Percentiles rank a stretch among this genome's conserved stretches.
Conservation (phyloP, 2,329 filamentous ascomycete species). For the Exophiala lecanii-corni region DNA sequence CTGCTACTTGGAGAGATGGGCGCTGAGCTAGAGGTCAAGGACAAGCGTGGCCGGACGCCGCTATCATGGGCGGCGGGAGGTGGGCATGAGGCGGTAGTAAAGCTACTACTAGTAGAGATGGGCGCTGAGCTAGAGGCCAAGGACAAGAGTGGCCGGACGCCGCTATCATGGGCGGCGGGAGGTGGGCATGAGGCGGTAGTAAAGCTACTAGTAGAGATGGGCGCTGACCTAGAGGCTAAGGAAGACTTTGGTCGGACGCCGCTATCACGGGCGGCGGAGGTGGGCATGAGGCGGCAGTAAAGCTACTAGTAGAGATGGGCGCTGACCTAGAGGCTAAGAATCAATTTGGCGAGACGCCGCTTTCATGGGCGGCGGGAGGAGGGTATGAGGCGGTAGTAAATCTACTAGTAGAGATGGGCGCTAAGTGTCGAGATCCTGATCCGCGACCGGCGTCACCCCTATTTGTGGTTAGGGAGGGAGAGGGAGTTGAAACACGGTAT, state of each 20-base stretch:
- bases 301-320: not conserved
- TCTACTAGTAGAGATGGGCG: not conserved
- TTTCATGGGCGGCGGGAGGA: conserved; percentile 1
- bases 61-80: not conserved
- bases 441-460: no score
- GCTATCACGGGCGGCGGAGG: conserved; percentile 1
- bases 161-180: no score
- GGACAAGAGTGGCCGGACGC: no score
- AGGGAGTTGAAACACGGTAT: no score
- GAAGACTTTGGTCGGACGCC: not conserved
- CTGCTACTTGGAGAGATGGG: not conserved
- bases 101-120: no score
- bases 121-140: not conserved
- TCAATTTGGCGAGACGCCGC: not conserved
- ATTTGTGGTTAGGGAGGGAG: no score
- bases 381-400: no score
- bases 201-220: no score
- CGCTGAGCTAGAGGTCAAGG: not conserved
- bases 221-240: not conserved
- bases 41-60: not conserved
- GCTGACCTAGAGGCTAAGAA: not conserved
- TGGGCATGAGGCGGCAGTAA: conserved; percentile 2
- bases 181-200: not conserved
- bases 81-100: no score
- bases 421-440: no score